Base-by-base conservation (phyloP, 371 early-diverging fungal species). In the Thermomucor indicae-seudaticae region DNA sequence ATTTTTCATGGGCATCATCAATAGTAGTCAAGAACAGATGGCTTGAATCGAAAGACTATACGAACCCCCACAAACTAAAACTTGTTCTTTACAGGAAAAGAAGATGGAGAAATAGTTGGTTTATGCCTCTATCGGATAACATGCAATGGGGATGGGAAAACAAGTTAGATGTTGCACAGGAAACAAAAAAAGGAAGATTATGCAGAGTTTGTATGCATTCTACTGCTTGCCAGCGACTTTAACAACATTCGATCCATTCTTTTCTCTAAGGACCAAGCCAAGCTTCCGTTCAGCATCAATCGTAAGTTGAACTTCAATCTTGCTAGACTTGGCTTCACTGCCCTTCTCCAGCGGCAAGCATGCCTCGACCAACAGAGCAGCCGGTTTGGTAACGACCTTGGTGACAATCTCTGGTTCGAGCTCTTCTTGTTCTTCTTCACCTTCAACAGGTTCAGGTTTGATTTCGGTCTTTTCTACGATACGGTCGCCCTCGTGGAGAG, bases 401-500 rank as follows among this genome's bases (percentile, higher is more conserved):
- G 70, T 72, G 31, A 66, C 41, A 37, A 72, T 66, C 49, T 82
- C 80, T 35, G 79, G 73, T 50, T 74, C 71, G 51, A 64, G 55
- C 24, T 67, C 62, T 46, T 82, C 80, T 32, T 78, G 73, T 43
- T 57, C 79, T 16, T 82, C 83, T 41, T 80, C 83, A 3, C 65
- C 67, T 30, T 69, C 69, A 24, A 73, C 61, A 40, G 79, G 69
- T 54, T 79, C 80, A 32, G 41, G 62, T 29, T 66, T 60, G 52
- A 78, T 69, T 58, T 85, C 86, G 54, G 72, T 72, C 72, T 82
- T 81, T 47, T 81, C 83, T 41, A 72, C 51, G 24, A 59, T 57
- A 47, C 73, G 75, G 43, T 86, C 85, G 54, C 88, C 91, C 77
- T 95, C 92, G 60, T 82, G 85, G 28, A 95, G 78, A 28, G 90